Conservation (phyloP, 495 filamentous ascomycete genomes). For the Niebla homalea region DNA sequence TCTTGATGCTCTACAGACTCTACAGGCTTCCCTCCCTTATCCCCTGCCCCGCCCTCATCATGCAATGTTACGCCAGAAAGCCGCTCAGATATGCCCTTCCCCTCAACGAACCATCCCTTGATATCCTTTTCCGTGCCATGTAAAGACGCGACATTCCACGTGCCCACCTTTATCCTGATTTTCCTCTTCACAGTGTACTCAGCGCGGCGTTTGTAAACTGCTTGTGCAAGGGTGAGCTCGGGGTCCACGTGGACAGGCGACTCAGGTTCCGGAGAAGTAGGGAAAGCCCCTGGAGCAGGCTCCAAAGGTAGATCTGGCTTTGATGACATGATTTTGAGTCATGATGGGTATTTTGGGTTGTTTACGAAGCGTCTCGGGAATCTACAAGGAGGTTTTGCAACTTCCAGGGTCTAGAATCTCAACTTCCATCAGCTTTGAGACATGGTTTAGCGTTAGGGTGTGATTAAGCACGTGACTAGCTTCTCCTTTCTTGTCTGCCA, state of each 20-base stretch:
- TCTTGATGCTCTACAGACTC: constrained; percentile 12
- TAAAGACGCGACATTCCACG: constrained; percentile 87
- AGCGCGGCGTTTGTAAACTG: constrained; percentile 53
- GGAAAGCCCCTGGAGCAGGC: constrained; percentile 13
- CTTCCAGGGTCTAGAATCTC: constrained; percentile 4
- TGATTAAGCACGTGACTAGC: too few species aligned
- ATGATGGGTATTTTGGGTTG: neutral
- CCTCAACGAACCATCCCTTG: constrained; percentile 70
- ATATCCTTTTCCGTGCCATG: constrained; percentile 76
- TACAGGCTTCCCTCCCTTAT: constrained; percentile 2
- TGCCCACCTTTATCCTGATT: constrained; percentile 73
- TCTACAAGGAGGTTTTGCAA: neutral
- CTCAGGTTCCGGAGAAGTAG: constrained; percentile 15
- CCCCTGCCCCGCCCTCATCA: constrained; percentile 17
- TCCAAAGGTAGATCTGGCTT: constrained; percentile 1
- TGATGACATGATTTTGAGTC: neutral
- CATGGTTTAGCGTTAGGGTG: too few species aligned
- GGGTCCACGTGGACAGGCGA: constrained; percentile 14
- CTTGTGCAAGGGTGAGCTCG: constrained; percentile 40
- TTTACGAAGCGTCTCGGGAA: neutral
- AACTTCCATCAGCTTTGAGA: constrained; percentile 11
- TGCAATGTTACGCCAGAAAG: constrained; percentile 39
- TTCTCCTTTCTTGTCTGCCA: too few species aligned
- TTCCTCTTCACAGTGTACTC: constrained; percentile 62
- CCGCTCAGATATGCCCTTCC: constrained; percentile 50